These are phyloP conservation scores for Yueomyces sp. DNA, from an alignment of 805 yeast genomes.

Conservation along the genomic window DNA sequence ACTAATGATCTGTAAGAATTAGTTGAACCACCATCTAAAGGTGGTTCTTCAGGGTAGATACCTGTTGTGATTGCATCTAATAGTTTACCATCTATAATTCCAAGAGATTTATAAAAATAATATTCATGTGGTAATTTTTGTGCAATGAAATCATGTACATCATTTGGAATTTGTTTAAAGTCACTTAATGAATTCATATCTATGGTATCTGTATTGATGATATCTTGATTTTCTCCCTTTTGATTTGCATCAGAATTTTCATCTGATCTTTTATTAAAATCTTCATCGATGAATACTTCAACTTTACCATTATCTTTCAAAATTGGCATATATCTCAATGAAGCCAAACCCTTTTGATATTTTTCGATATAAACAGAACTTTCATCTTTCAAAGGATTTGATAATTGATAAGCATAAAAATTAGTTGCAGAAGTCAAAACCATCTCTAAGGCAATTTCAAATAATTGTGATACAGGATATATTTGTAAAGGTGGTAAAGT, in stretches of 20 bases:
- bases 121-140: slow-evolving; percentile 79
- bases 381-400: slow-evolving; percentile 26
- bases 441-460: slow-evolving; percentile 27
- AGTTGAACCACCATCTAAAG: slow-evolving; percentile 49
- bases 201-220: neutral
- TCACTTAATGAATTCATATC: neutral
- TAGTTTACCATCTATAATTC: slow-evolving; percentile 44
- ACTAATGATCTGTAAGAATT: slow-evolving; percentile 46
- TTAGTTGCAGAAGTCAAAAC: slow-evolving; percentile 29
- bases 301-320: slow-evolving; percentile 56
- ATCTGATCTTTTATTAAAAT: neutral
- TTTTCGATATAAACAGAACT: slow-evolving; percentile 27
- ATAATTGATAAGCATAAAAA: slow-evolving; percentile 35
- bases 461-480: slow-evolving; percentile 19
- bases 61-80: slow-evolving; percentile 60
- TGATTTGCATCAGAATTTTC: slow-evolving; percentile 2
- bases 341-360: slow-evolving; percentile 56
- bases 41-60: slow-evolving; percentile 44
- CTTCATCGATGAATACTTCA: slow-evolving; percentile 37
- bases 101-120: slow-evolving; percentile 68
- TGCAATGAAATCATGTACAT: slow-evolving; percentile 69
- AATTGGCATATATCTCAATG: slow-evolving; percentile 63
- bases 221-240: neutral
- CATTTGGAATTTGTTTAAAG: slow-evolving; percentile 41
- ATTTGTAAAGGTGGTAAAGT: slow-evolving; percentile 38